Conservation (phyloP, 495 filamentous ascomycete species). For the Ascobolus immersus region DNA sequence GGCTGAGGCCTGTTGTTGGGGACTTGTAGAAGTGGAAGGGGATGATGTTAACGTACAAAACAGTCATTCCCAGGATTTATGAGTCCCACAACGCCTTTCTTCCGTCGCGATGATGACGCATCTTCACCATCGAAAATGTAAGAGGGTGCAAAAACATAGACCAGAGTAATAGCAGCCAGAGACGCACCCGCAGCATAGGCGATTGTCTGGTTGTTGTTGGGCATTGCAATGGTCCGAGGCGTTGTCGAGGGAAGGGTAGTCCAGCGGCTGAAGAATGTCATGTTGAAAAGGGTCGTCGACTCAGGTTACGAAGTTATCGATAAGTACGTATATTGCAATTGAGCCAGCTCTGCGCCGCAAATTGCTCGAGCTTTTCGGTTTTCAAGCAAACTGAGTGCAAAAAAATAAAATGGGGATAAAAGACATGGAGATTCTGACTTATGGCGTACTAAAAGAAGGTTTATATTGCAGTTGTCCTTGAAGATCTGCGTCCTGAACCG, state of each 20-base stretch:
- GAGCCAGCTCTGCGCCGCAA: background rate
- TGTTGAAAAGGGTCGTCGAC: background rate
- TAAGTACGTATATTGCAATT: background rate
- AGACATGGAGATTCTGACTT: no score
- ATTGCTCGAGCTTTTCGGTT: background rate
- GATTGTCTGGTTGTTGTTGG: constrained; percentile 13
- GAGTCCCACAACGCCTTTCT: constrained; percentile 74
- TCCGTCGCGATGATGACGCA: constrained; percentile 33
- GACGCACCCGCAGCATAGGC: constrained; percentile 81
- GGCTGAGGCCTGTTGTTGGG: background rate
- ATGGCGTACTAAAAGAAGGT: no score
- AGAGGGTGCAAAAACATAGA: constrained; percentile 92
- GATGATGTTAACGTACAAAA: constrained; percentile 29
- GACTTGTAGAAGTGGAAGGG: background rate
- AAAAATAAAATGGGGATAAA: no score
- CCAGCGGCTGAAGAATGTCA: background rate
- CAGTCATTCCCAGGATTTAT: constrained; percentile 89
- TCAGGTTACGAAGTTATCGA: background rate
- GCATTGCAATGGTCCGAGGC: background rate
- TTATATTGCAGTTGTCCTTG: no score
- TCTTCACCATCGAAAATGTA: constrained; percentile 64
- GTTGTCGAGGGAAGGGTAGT: background rate
- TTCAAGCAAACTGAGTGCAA: background rate
- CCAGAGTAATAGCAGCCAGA: constrained; percentile 77
- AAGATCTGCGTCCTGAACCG: no score